Percentiles rank a stretch among this genome's conserved stretches.
Evolutionary conservation across 768 basidiomycete genomes (phyloP).

Genomic region (Collybia sordida): DNA sequence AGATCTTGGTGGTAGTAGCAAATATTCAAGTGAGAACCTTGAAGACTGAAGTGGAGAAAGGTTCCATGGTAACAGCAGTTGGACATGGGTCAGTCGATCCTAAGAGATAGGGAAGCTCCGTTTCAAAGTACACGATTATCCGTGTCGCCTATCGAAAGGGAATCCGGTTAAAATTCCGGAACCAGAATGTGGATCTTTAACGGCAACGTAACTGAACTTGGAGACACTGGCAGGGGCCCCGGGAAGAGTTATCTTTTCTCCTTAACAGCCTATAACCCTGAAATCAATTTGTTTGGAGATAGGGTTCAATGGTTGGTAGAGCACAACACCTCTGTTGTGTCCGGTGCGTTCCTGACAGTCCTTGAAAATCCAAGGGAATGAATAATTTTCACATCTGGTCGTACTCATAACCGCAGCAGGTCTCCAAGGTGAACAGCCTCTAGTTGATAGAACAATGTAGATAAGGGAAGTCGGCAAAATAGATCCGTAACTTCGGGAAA

Average conservation of each 20-base stretch:
- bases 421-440: constrained; percentile 83
- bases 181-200: constrained; percentile 70
- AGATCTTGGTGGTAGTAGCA: constrained; percentile 90
- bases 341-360: constrained; percentile 68
- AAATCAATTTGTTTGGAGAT: constrained; percentile 75
- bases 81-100: constrained; percentile 83
- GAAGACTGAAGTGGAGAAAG: constrained; percentile 89
- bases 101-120: constrained; percentile 77
- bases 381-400: constrained; percentile 69
- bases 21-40: constrained; percentile 86
- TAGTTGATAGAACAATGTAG: constrained; percentile 80
- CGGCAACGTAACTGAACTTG: constrained; percentile 71
- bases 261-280: constrained; percentile 72
- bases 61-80: constrained; percentile 87
- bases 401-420: constrained; percentile 80
- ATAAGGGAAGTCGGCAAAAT: constrained; percentile 78
- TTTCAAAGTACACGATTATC: constrained; percentile 67
- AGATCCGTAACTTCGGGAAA: constrained; percentile 78
- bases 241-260: constrained; percentile 82
- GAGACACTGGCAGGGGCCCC: constrained; percentile 64
- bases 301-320: constrained; percentile 73
- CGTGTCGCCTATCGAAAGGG: constrained; percentile 71
- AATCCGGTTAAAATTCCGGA: constrained; percentile 79
- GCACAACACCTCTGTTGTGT: constrained; percentile 69
- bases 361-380: constrained; percentile 78